Evolutionary conservation across 108 stramenopile species (phyloP), one percentile per base, ranked within the genome.

Genomic region (Craspedostauros australis): DNA sequence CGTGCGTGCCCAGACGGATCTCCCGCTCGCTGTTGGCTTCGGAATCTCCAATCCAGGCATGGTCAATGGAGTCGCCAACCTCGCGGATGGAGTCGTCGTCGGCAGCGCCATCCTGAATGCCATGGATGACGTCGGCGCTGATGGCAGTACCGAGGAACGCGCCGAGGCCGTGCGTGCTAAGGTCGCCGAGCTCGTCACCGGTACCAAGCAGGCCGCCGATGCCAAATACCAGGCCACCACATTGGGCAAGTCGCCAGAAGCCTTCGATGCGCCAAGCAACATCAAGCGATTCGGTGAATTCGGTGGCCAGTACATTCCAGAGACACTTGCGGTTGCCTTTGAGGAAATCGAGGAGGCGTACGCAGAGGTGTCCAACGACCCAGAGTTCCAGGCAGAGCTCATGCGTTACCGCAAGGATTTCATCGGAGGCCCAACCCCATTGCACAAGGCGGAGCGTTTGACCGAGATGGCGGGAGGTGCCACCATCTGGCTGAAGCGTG

Each of bases 261-360:
- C 58, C 37, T 68, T 61, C 62, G 45, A 48, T 6, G 14, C 38
- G 8, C 64, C 61, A 21, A 79, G 62, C 9, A 59, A 70, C 18
- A 60, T 60, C 21, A 62, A 76, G 20, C 72, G 81, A 54, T 96
- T 96, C 51, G 95, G 97, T 18, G 72, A 91, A 24, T 99, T 96
- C 67, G 98, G 98, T 4, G 98, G 98, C 12, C 91, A 96, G 42
- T 99, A 84, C 86, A 97, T 99, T 57, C 96, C 98, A 24, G 98
- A 97, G 61, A 99, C 96, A 2, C 56, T 99, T 16, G 88, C 88
- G 38, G 95, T 89, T 43, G 96, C 98, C 19, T 97, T 97, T 77
- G 72, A 82, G 39, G 93, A 98, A 67, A 82, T 98, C 49, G 95
- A 95, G 57, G 71, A 73, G 60, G 71, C 78, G 47, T 98, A 98